These are phyloP conservation scores for Lentinula guzmanii DNA, from an alignment of 768 basidiomycete species.

Conservation along the genomic window DNA sequence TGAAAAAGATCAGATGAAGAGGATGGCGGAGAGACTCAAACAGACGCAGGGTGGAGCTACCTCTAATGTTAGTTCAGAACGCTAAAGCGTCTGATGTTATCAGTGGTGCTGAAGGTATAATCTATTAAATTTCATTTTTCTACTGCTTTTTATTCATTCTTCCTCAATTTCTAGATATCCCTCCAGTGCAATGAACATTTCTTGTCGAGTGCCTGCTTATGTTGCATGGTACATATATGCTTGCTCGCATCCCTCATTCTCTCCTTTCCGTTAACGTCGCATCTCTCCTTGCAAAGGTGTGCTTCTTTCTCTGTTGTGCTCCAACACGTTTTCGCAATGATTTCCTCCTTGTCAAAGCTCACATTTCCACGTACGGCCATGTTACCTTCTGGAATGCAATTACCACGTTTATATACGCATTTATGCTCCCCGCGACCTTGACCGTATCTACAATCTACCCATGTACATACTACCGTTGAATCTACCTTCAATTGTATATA, in stretches of 20 bases:
- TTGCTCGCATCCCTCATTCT: background rate
- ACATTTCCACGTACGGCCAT: background rate
- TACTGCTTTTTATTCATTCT: background rate
- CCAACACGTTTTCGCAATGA: background rate
- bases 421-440: background rate
- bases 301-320: background rate
- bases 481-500: background rate
- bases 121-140: background rate
- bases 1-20: constrained; percentile 73
- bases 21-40: constrained; percentile 44
- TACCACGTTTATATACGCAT: background rate
- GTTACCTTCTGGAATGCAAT: no score
- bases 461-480: background rate
- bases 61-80: background rate
- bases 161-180: background rate
- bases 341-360: background rate
- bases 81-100: background rate
- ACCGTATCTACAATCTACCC: background rate
- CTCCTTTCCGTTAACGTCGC: background rate
- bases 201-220: background rate
- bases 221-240: background rate
- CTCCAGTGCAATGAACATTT: background rate
- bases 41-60: background rate
- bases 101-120: background rate
- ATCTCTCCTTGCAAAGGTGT: background rate